Evolutionary conservation across 179 eudicot genomes (phyloP), one percentile per base, ranked within the genome.

Genomic region (Beta lomatogona): DNA sequence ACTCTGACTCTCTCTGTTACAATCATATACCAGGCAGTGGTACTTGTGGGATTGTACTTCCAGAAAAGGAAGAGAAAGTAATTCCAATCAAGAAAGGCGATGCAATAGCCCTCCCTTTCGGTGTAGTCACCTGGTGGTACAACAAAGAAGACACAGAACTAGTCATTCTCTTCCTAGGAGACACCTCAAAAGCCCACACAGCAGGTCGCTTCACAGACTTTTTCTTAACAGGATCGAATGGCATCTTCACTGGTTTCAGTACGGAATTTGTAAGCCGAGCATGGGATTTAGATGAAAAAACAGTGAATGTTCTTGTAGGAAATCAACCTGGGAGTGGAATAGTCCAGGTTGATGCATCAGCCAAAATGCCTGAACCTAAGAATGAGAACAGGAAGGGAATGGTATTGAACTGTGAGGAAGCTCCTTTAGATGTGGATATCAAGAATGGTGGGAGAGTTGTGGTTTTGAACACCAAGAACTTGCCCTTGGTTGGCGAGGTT

Each of bases 51-150:
- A 88, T 92, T n/a, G 89, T 92, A 71, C 90, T 89, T 5, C 96
- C 96, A 0, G 96, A 92, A 75, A 82, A 92, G 72, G 94, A 92
- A 75, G 96, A 92, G 81, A 92, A 92, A 80, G 91, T 89, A 15
- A 11, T 92, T 1, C 78, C 91, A 21, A 85, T 92, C 71, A 92
- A 88, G 89, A 86, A 87, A 74, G 96, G 96, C 28, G 96, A 92
- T 79, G 89, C 94, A 50, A 76, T 92, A 22, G 92, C 94, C 45
- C 87, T 92, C 45, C 96, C 96, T 31, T 91, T 91, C n/a, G 96
- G 96, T 18, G 91, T 87, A 1, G 84, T 86, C 0, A 87, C 90
- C 10, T 92, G 94, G 94, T 92, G 91, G 91, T 88, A 89, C 87
- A 92, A 92, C 90, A 88, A 91, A 63, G 88, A 89, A 14, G 91